Conservation (phyloP, 2,329 filamentous ascomycete species). For the Claviceps capensis region DNA sequence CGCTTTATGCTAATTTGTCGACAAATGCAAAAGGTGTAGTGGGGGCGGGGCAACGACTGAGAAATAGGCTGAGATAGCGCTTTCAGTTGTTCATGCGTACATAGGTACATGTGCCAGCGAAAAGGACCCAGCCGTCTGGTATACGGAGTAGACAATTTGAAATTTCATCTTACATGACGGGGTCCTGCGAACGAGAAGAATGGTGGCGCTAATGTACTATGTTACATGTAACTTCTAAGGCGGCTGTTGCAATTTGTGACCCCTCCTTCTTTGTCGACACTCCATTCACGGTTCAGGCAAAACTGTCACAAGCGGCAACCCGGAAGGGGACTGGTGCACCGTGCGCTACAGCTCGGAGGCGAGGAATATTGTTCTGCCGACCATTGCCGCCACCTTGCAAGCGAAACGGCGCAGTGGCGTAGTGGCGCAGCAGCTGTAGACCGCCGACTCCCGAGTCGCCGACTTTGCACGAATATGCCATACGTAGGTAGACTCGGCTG, state of each 20-base stretch:
- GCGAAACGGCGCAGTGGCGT: not conserved
- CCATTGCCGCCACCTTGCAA: not conserved
- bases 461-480: too few relatives aligned
- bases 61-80: not conserved
- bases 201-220: not conserved
- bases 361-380: not conserved
- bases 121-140: not conserved
- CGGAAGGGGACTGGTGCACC: not conserved
- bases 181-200: too few relatives aligned
- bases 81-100: too few relatives aligned
- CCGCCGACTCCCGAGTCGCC: too few relatives aligned
- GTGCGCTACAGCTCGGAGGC: not conserved
- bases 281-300: not conserved
- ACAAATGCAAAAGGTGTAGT: slow-evolving; percentile 9
- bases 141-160: not conserved
- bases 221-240: too few relatives aligned
- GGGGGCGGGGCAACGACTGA: slow-evolving; percentile 15
- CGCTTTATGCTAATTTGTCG: not conserved
- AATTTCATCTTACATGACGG: too few relatives aligned
- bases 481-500: slow-evolving; percentile 7
- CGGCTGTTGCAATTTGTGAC: not conserved
- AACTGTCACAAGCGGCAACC: not conserved
- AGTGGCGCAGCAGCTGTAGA: not conserved
- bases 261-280: not conserved
- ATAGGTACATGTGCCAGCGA: not conserved